Evolutionary conservation across 108 stramenopile species (phyloP).

Genomic region (Seminavis robusta): DNA sequence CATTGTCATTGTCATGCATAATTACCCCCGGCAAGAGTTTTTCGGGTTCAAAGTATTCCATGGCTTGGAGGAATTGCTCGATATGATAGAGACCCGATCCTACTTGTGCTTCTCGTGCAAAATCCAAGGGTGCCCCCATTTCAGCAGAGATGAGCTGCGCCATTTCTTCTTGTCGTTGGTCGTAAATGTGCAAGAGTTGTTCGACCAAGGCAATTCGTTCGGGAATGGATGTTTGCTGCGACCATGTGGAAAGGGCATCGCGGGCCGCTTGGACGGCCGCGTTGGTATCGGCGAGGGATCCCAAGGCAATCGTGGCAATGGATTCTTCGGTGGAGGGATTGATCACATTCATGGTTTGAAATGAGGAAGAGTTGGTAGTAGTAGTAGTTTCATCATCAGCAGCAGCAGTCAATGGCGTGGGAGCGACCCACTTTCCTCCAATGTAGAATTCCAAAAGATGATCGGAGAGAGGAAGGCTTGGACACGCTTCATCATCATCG

Average conservation of each 20-base stretch:
- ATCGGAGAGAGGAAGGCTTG: no score
- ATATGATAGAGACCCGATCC: slow-evolving; percentile 18
- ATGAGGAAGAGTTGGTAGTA: not conserved
- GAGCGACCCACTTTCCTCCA: slow-evolving; percentile 21
- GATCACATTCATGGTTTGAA: slow-evolving; percentile 5
- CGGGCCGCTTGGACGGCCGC: slow-evolving; percentile 18
- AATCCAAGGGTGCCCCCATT: slow-evolving; percentile 34
- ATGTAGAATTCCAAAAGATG: slow-evolving; percentile 28
- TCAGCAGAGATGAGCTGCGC: slow-evolving; percentile 23
- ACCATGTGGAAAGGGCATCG: slow-evolving; percentile 12
- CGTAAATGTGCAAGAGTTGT: slow-evolving; percentile 5
- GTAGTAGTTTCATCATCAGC: no score
- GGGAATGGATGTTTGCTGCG: not conserved
- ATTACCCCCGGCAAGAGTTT: no score
- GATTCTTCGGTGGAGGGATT: slow-evolving; percentile 23
- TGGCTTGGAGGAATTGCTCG: no score
- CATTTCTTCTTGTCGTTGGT: slow-evolving; percentile 17
- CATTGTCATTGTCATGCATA: no score
- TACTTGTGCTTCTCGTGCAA: slow-evolving; percentile 14
- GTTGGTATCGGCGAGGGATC: slow-evolving; percentile 5
- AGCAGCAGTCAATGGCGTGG: no score
- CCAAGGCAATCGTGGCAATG: slow-evolving; percentile 10
- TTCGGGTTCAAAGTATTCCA: no score
- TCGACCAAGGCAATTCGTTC: slow-evolving; percentile 13
- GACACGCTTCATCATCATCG: no score